phyloP scores from a whole-genome alignment of 768 basidiomycete species.

The Punctularia strigosozonata region DNA sequence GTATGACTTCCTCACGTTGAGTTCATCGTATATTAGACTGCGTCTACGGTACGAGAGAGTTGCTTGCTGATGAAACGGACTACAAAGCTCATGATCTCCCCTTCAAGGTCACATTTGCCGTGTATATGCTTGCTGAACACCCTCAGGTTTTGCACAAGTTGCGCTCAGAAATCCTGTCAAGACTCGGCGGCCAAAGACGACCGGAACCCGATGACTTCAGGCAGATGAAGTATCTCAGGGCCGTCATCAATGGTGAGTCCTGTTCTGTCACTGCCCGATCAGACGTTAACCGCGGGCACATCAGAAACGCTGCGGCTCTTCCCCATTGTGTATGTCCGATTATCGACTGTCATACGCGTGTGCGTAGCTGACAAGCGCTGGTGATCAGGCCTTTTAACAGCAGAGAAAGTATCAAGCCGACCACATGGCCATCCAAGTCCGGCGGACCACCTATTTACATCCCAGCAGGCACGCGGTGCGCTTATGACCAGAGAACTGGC shows the following conservation, averaged over 20 bases:
- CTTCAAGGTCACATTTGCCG: slow-evolving; percentile 22
- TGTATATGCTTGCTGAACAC: slow-evolving; percentile 33
- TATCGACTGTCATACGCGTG: too few species aligned
- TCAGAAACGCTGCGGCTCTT: slow-evolving; percentile 33
- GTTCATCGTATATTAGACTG: neutral
- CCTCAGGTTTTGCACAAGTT: slow-evolving; percentile 28
- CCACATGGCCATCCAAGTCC: slow-evolving; percentile 14
- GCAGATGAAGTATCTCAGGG: slow-evolving; percentile 32
- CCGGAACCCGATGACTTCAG: slow-evolving; percentile 35
- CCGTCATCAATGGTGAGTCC: slow-evolving; percentile 24
- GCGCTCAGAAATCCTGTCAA: slow-evolving; percentile 27
- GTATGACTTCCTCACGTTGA: neutral
- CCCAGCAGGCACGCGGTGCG: slow-evolving; percentile 26
- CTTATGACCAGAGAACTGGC: neutral
- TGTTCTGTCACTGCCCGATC: too few species aligned
- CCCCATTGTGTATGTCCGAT: slow-evolving; percentile 18
- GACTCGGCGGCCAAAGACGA: slow-evolving; percentile 22
- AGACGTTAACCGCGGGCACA: too few species aligned
- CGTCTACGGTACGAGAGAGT: too few species aligned
- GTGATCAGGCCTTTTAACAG: slow-evolving; percentile 15
- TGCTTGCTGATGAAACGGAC: slow-evolving; percentile 23
- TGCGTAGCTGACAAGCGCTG: too few species aligned
- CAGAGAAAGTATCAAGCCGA: slow-evolving; percentile 14
- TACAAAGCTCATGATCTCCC: neutral
- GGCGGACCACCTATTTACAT: slow-evolving; percentile 40